Base-by-base conservation (phyloP, 2,329 filamentous ascomycete genomes). In the Diaporthe capsici region DNA sequence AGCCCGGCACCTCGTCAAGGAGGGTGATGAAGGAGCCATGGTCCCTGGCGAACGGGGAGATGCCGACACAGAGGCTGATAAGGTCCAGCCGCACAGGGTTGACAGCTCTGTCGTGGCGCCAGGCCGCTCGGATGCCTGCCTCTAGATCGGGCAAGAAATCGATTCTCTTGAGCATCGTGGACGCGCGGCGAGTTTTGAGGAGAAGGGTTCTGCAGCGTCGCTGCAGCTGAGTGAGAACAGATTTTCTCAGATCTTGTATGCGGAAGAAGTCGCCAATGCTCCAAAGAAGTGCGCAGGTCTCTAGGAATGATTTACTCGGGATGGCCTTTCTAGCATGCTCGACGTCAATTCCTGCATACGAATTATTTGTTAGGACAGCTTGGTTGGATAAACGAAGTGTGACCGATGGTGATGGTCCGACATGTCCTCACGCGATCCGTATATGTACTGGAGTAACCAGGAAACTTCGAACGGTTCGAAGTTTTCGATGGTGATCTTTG, bases 401-500 rank as follows among this genome's bases (percentile, higher is more conserved):
- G 17, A n/a, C 4, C 3, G 22, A 55, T 25, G 3, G 3, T n/a
- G 6, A 39, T 15, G 31, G 1, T 17, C 7, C 13, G 9, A 34
- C 8, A 39, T 20, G 39, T 37, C n/a, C 70, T 72, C 31, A 63
- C 70, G 22, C 15, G 17, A 12, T 39, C 70, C 25, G 1, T 63
- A 72, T 4, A 72, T 72, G 42, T 51, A 72, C 4, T 28, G 42
- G 2, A 63, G 57, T 2, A 72, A 53, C 70, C 70, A 72, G 3
- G 44, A 39, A 25, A 72, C 22, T 6, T 72, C 70, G n/a, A 58
- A 53, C 12, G 44, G 15, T 0, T 72, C 34, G 34, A 63, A 63
- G 4, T 47, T 31, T 22, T 63, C 22, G 12, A 72, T 61, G 0
- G 6, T 53, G 7, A 72, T 53, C n/a, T 31, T 28, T 2, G 55